Percentiles rank a stretch among this genome's conserved stretches.
Conservation (phyloP, 768 basidiomycete genomes). For the Clitopilus hobsonii region DNA sequence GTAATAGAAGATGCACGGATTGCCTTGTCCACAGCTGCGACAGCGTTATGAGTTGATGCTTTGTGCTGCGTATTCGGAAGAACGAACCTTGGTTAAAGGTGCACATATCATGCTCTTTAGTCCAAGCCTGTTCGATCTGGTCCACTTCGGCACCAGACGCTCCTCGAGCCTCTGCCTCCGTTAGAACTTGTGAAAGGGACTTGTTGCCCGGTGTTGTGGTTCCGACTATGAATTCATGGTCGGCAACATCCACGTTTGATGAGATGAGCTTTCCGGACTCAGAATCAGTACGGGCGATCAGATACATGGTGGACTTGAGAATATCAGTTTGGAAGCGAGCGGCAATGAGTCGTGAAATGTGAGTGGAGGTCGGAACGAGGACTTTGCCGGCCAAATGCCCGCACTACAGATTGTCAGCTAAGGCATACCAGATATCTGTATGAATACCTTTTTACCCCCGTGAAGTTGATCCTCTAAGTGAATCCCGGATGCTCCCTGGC, state of each 20-base stretch:
- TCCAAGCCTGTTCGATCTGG: slow-evolving; percentile 73
- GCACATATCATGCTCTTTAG: slow-evolving; percentile 56
- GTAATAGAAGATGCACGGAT: slow-evolving; percentile 43
- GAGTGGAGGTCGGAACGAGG: slow-evolving; percentile 85
- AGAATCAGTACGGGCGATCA: slow-evolving; percentile 91
- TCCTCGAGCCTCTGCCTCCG: slow-evolving; percentile 62
- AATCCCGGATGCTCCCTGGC: slow-evolving; percentile 79
- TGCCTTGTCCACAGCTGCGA: slow-evolving; percentile 54
- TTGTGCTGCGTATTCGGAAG: neutral
- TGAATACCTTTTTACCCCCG: slow-evolving; percentile 79
- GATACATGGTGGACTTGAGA: slow-evolving; percentile 80
- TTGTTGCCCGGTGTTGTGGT: slow-evolving; percentile 43
- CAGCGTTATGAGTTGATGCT: slow-evolving; percentile 4
- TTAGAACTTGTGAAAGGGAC: slow-evolving; percentile 66
- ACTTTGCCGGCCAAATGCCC: slow-evolving; percentile 92
- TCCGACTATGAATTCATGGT: slow-evolving; percentile 76
- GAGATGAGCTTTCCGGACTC: slow-evolving; percentile 84
- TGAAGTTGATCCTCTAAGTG: slow-evolving; percentile 94
- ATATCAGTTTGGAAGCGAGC: slow-evolving; percentile 90
- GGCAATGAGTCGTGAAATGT: slow-evolving; percentile 78
- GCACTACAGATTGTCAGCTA: slow-evolving; percentile 38
- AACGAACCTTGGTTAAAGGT: slow-evolving; percentile 80
- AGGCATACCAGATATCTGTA: neutral
- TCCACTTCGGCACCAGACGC: slow-evolving; percentile 67
- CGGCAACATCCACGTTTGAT: slow-evolving; percentile 74